Evolutionary conservation across 2,329 filamentous ascomycete genomes (phyloP).

Genomic region (Aspergillus hiratsukae): DNA sequence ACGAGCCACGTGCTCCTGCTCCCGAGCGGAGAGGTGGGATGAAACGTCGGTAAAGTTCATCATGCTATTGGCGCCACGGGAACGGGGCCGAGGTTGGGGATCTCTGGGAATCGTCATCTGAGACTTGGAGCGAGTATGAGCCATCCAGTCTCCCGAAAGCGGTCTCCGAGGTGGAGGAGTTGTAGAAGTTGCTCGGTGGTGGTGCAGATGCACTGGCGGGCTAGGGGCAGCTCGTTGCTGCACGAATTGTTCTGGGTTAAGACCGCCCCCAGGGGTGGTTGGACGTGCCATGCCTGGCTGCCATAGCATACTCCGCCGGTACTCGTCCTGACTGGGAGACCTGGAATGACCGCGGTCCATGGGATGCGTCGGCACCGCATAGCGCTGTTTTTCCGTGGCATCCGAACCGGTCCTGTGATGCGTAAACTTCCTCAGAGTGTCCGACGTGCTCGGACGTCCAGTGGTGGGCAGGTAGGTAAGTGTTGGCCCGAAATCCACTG

Average conservation of each 20-base stretch:
- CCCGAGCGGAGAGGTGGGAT: slow-evolving; percentile 70
- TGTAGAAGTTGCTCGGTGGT: slow-evolving; percentile 58
- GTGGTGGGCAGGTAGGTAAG: slow-evolving; percentile 59
- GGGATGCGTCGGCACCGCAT: slow-evolving; percentile 17
- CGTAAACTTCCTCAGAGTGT: slow-evolving; percentile 42
- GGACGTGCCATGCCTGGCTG: slow-evolving; percentile 62
- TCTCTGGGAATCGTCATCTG: slow-evolving; percentile 27
- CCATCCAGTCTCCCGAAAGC: slow-evolving; percentile 37
- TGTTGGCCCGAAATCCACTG: slow-evolving; percentile 82
- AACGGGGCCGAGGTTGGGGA: slow-evolving; percentile 38
- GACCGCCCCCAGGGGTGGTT: slow-evolving; percentile 47
- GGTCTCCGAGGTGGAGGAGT: slow-evolving; percentile 35
- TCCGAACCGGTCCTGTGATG: slow-evolving; percentile 32
- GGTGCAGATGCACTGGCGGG: slow-evolving; percentile 51
- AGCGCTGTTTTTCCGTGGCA: slow-evolving; percentile 26
- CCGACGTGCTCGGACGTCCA: slow-evolving; percentile 53
- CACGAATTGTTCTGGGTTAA: slow-evolving; percentile 80
- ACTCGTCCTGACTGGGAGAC: slow-evolving; percentile 46
- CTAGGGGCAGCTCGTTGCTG: slow-evolving; percentile 65
- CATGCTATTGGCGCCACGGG: slow-evolving; percentile 53
- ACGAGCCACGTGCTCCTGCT: slow-evolving; percentile 83
- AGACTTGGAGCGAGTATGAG: slow-evolving; percentile 29
- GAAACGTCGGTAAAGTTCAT: slow-evolving; percentile 51
- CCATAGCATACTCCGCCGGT: slow-evolving; percentile 69
- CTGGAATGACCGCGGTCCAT: slow-evolving; percentile 33